Evolutionary conservation across 1,284 basidiomycete species (phyloP).

Genomic region (Amylostereum areolatum): DNA sequence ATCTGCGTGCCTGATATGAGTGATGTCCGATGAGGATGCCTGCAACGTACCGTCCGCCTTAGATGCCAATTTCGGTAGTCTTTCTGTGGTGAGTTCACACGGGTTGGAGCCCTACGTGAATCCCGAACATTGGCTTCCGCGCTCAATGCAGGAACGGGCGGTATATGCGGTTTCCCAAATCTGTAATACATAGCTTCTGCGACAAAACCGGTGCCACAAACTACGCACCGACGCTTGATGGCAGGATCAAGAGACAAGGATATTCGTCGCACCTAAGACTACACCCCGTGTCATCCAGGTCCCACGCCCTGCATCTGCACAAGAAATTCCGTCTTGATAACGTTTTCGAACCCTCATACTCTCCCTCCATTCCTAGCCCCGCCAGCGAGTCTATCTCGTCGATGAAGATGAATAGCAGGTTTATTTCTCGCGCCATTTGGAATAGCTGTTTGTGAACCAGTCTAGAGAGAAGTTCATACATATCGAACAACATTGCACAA

Average conservation of each 20-base stretch:
- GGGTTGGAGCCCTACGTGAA: conserved; percentile 94
- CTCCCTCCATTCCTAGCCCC: conserved; percentile 91
- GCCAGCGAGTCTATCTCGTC: conserved; percentile 98
- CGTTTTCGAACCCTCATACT: conserved; percentile 92
- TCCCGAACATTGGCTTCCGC: conserved; percentile 93
- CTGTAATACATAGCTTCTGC: conserved; percentile 28
- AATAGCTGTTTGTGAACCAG: conserved; percentile 97
- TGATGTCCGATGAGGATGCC: too few species aligned
- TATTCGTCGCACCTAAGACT: conserved; percentile 98
- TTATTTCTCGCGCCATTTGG: conserved; percentile 92
- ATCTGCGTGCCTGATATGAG: conserved; percentile 40
- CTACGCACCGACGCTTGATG: conserved; percentile 84
- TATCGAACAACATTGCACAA: conserved; percentile 3
- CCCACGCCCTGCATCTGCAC: conserved; percentile 99
- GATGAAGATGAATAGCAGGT: conserved; percentile 98
- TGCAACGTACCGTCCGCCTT: conserved; percentile 78
- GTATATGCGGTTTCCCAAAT: conserved; percentile 98
- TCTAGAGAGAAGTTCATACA: conserved; percentile 34
- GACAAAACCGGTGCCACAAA: neutral
- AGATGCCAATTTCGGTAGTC: conserved; percentile 80
- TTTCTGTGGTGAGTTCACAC: conserved; percentile 73
- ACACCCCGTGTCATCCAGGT: conserved; percentile 97
- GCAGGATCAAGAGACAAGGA: conserved; percentile 95
- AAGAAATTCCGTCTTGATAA: conserved; percentile 98
- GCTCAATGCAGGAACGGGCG: conserved; percentile 90